phyloP scores from a whole-genome alignment of 306 rosid genomes.

The Malus orientalis region DNA sequence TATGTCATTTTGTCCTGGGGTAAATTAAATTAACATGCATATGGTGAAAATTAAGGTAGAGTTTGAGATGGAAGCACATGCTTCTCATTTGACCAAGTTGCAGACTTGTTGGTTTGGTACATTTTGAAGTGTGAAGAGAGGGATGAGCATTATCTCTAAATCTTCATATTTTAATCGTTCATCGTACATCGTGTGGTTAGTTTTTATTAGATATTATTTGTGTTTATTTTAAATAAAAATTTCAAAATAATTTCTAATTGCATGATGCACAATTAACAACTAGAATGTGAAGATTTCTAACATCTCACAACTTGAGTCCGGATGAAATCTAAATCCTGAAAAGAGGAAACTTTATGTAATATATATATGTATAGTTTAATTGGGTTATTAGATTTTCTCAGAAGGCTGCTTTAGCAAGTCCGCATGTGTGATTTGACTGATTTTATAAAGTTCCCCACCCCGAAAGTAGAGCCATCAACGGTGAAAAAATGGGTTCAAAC shows the following conservation, averaged over 20 bases:
- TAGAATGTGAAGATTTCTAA: accelerated
- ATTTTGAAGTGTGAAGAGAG: not conserved
- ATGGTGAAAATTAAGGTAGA: not conserved
- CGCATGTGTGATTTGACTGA: not conserved
- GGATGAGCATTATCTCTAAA: no score
- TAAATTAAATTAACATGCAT: not conserved
- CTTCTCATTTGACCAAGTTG: not conserved
- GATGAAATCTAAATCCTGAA: no score
- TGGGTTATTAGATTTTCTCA: not conserved
- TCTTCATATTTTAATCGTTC: accelerated
- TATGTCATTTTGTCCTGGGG: not conserved
- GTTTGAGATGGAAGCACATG: not conserved
- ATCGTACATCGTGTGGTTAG: accelerated
- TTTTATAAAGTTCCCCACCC: not conserved
- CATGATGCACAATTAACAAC: accelerated
- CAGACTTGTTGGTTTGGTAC: not conserved
- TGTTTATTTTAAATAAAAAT: no score
- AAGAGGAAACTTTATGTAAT: not conserved
- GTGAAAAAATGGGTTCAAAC: not conserved
- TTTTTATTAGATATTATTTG: accelerated
- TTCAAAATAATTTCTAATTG: accelerated
- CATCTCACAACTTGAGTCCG: no score
- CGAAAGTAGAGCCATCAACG: not conserved
- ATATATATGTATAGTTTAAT: not conserved
- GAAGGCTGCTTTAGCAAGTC: not conserved